phyloP scores from a whole-genome alignment of 1,284 basidiomycete genomes.

The Trichosporon sp. region DNA sequence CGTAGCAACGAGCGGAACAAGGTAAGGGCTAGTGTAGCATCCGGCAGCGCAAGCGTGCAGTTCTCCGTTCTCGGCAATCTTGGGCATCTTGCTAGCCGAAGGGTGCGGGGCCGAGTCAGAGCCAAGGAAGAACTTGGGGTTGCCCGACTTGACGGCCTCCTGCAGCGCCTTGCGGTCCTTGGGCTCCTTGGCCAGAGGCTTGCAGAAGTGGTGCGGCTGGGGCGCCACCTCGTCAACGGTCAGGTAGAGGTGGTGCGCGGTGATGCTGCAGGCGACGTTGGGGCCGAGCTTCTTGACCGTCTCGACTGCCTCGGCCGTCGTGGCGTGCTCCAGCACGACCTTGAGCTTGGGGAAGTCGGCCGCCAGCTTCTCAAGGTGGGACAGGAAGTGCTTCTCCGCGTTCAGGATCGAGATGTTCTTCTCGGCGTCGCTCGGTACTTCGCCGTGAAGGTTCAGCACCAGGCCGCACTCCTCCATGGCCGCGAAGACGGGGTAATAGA shows the following conservation, averaged over 20 bases:
- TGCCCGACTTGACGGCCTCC: constrained; percentile 74
- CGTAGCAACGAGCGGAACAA: constrained; percentile 71
- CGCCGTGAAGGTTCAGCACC: constrained; percentile 95
- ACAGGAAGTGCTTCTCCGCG: constrained; percentile 84
- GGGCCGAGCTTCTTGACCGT: constrained; percentile 69
- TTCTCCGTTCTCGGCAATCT: constrained; percentile 23
- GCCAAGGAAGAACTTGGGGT: constrained; percentile 94
- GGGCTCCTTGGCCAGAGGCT: constrained; percentile 95
- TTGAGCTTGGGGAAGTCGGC: constrained; percentile 80
- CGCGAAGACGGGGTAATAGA: constrained; percentile 90
- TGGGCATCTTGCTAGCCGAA: constrained; percentile 66
- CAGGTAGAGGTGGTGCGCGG: constrained; percentile 89
- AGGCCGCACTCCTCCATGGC: constrained; percentile 90
- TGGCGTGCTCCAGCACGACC: constrained; percentile 99
- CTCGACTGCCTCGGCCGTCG: constrained; percentile 90
- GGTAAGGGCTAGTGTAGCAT: constrained; percentile 82
- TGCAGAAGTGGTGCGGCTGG: constrained; percentile 94
- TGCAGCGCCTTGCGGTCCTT: constrained; percentile 81
- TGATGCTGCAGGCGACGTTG: constrained; percentile 95
- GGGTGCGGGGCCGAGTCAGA: constrained; percentile 96
- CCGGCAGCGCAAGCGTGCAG: constrained; percentile 80
- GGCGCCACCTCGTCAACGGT: constrained; percentile 98
- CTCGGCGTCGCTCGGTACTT: constrained; percentile 82
- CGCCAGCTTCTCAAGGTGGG: constrained; percentile 80
- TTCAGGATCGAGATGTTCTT: constrained; percentile 91